Base-by-base conservation (phyloP, 176 grass and related monocot genomes). In the Hordeum marinum region DNA sequence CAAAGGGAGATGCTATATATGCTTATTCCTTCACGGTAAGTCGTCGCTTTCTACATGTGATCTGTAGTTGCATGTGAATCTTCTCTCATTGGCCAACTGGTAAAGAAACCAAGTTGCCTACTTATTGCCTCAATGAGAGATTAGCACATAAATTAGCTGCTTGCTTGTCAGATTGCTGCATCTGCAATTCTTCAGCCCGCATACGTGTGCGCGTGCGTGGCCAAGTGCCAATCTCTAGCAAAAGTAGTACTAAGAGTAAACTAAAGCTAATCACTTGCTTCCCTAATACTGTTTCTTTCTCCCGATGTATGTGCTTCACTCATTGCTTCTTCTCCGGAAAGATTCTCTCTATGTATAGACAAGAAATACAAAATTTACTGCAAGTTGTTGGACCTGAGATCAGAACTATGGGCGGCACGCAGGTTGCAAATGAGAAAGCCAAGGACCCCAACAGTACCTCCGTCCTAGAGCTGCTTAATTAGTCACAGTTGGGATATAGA, bases 391-490 rank as follows among this genome's bases (percentile, higher is more conserved):
- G 18, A 3, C 0, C 7, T 29, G 29, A 13, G 61, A 72, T 40
- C 5, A 20, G 18, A 88, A 15, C 80, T 63, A 63, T 83, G 54
- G 54, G 80, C 73, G 64, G 63, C 61, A 82, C 85, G 80, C 55
- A 88, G 41, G 63, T 78, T 83, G 74, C 72, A 71, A 60, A 77
- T 4, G 62, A 25, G 6, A 83, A 63, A 8, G 58, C 52, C 52
- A 6, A 5, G 17, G 52, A 43, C n/a, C 17, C 17, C 36, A 9
- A 55, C 23, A 45, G 54, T 50, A 9, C 37, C 59, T 83, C 37
- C 62, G 20, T 48, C 26, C 14, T 6, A 9, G 2, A 21, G 0
- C 27, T 66, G 31, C 73, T 57, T 76, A 82, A 57, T 21, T 25
- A 14, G 50, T 61, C 36, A 15, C 52, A 87, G 10, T 78, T 71